These are phyloP conservation scores for Epipyxis sp. DNA, from an alignment of 108 stramenopile species.

Conservation along the genomic window DNA sequence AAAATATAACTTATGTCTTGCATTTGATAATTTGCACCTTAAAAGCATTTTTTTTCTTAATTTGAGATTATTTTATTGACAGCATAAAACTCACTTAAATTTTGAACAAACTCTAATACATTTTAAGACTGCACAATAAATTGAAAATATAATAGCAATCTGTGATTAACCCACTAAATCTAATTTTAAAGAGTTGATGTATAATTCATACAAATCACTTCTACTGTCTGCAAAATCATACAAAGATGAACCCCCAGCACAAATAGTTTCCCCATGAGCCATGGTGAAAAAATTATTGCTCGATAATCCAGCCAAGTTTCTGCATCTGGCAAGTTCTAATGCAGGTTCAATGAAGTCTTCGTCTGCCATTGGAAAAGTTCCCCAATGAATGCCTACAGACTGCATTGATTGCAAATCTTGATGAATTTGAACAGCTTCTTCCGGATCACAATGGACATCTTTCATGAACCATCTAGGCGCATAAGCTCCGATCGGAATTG, in stretches of 20 bases:
- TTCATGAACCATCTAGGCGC: conserved; percentile 78
- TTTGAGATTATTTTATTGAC: too few species aligned
- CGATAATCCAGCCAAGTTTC: background rate
- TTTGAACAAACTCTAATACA: too few species aligned
- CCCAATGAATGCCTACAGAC: conserved; percentile 85
- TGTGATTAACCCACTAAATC: too few species aligned
- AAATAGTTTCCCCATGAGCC: conserved; percentile 19
- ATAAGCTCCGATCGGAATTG: conserved; percentile 91
- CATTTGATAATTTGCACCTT: too few species aligned
- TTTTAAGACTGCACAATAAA: too few species aligned
- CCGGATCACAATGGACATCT: conserved; percentile 73
- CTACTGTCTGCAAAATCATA: conserved; percentile 20
- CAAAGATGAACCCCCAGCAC: background rate
- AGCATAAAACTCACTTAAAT: too few species aligned
- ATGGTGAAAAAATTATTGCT: background rate
- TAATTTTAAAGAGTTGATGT: too few species aligned
- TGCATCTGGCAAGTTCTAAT: background rate
- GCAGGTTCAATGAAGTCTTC: conserved; percentile 49
- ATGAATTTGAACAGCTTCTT: conserved; percentile 77
- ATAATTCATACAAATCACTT: too few species aligned
- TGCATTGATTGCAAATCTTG: conserved; percentile 53
- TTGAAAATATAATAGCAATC: too few species aligned
- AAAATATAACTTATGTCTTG: too few species aligned
- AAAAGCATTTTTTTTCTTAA: too few species aligned
- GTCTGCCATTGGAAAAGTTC: conserved; percentile 73